Percentiles rank a stretch among this genome's conserved stretches.
Conservation (phyloP, 768 basidiomycete genomes). For the Leccinum uliginosum region DNA sequence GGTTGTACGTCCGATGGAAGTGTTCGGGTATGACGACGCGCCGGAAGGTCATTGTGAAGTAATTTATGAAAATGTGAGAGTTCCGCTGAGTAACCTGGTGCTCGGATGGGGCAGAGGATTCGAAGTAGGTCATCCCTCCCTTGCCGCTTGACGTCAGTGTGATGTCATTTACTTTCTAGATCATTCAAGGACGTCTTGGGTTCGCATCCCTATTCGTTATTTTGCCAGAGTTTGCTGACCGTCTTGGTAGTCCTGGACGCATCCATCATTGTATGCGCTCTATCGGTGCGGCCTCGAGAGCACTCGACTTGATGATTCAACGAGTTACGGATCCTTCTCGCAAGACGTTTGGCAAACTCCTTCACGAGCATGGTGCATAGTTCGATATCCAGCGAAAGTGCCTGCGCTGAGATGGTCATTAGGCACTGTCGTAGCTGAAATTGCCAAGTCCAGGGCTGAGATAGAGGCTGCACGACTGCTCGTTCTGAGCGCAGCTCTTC, state of each 20-base stretch:
- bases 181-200: conserved; percentile 96
- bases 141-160: neutral
- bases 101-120: conserved; percentile 95
- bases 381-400: neutral
- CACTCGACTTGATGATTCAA: conserved; percentile 83
- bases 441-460: conserved; percentile 89
- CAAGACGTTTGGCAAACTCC: conserved; percentile 91
- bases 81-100: conserved; percentile 78
- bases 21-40: conserved; percentile 93
- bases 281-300: conserved; percentile 81
- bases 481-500: conserved; percentile 87
- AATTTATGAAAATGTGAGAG: conserved; percentile 89
- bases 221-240: neutral
- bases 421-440: conserved; percentile 88
- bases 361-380: conserved; percentile 80
- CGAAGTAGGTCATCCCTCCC: conserved; percentile 47
- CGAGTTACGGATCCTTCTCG: conserved; percentile 89
- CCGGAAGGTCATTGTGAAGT: conserved; percentile 97
- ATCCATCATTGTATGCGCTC: conserved; percentile 98
- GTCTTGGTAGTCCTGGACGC: conserved; percentile 69
- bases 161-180: conserved; percentile 37
- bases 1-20: conserved; percentile 86
- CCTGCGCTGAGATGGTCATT: neutral
- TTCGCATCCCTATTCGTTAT: conserved; percentile 28
- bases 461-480: conserved; percentile 86